Evolutionary conservation across 257 asterid genomes (phyloP).

Genomic region (Nicotiana tomentosiformis): DNA sequence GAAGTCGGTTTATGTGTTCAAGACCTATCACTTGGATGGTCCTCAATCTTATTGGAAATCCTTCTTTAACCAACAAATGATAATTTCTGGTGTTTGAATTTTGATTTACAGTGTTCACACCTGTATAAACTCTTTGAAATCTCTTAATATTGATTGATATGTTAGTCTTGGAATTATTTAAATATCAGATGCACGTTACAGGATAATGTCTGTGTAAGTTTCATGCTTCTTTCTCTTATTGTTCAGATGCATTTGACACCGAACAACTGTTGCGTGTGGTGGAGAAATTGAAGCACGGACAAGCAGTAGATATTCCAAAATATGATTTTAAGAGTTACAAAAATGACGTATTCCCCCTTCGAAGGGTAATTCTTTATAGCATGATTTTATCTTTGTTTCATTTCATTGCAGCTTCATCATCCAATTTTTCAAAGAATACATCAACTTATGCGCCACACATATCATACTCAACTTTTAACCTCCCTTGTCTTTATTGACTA

Average conservation of each 20-base stretch:
- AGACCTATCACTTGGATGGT: neutral
- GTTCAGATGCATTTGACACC: constrained; percentile 81
- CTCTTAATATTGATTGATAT: neutral
- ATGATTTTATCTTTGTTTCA: neutral
- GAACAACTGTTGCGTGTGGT: constrained; percentile 58
- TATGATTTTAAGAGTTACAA: constrained; percentile 88
- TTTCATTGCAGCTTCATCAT: neutral
- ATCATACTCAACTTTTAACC: neutral
- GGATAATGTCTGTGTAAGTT: constrained; percentile 4
- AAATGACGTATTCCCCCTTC: constrained; percentile 58
- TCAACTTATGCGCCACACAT: neutral
- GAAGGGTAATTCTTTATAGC: constrained; percentile 56
- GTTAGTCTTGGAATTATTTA: neutral
- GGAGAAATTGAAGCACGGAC: constrained; percentile 76
- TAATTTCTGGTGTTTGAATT: neutral
- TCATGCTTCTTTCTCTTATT: constrained; percentile 5
- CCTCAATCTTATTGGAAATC: neutral
- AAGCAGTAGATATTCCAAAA: constrained; percentile 91
- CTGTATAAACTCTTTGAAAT: neutral
- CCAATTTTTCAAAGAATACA: neutral
- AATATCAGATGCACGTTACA: neutral
- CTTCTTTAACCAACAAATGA: neutral
- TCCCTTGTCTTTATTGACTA: neutral
- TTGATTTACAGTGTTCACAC: neutral
- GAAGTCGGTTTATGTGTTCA: neutral